Evolutionary conservation across 2,329 filamentous ascomycete genomes (phyloP).

Genomic region (Aspergillus quadrilineatus): DNA sequence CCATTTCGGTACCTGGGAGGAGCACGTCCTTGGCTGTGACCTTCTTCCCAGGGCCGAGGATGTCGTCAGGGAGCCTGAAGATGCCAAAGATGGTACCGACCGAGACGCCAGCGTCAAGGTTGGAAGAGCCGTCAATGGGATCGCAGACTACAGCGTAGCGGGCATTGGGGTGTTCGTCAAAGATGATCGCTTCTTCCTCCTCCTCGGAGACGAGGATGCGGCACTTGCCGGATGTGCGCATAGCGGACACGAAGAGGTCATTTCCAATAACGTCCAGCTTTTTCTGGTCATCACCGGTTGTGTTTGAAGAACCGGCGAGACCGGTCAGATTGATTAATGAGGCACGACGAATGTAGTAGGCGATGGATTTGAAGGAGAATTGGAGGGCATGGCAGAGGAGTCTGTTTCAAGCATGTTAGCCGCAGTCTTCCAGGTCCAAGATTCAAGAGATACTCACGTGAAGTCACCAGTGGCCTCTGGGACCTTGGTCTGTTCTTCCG

Average conservation of each 20-base stretch:
- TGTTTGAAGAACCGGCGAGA: slow-evolving; percentile 91
- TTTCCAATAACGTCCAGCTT: slow-evolving; percentile 99
- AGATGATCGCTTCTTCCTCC: slow-evolving; percentile 88
- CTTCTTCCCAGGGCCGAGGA: slow-evolving; percentile 53
- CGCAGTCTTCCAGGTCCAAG: too few species aligned
- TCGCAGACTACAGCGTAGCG: slow-evolving; percentile 96
- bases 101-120: slow-evolving; percentile 94
- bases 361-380: slow-evolving; percentile 99
- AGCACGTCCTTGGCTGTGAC: slow-evolving; percentile 71
- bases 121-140: slow-evolving; percentile 96
- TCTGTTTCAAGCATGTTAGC: slow-evolving; percentile 47
- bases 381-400: slow-evolving; percentile 96
- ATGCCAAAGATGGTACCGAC: slow-evolving; percentile 97
- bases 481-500: slow-evolving; percentile 91
- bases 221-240: slow-evolving; percentile 89
- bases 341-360: slow-evolving; percentile 96
- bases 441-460: slow-evolving; percentile 63
- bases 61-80: slow-evolving; percentile 78
- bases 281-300: slow-evolving; percentile 97
- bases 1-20: slow-evolving; percentile 82
- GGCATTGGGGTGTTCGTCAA: slow-evolving; percentile 69
- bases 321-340: slow-evolving; percentile 94
- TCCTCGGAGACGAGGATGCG: slow-evolving; percentile 95
- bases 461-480: slow-evolving; percentile 97
- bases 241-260: slow-evolving; percentile 93